Evolutionary conservation across 352 stramenopile species (phyloP), one percentile per base, ranked within the genome.

Genomic region (Blastocystis sp.): DNA sequence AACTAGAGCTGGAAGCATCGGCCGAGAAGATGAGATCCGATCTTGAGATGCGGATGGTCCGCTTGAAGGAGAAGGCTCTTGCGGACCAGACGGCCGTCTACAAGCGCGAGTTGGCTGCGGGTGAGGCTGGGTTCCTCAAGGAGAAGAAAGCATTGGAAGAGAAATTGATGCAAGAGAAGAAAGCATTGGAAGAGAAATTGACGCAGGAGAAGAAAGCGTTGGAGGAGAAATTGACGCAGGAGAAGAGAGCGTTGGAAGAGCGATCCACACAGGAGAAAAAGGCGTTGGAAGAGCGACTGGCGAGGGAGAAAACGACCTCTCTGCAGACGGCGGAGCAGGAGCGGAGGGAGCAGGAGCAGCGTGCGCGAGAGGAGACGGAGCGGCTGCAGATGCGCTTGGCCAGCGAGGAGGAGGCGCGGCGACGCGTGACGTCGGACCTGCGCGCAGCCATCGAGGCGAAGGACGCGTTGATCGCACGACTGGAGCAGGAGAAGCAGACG

Each of bases 21-120:
- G 73, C 73, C 20, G 47, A 84, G 29, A 68, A 66, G 47, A 8
- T 15, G 50, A 47, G 47, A 37, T n/a, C 20, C 18, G 43, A 8
- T 37, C 50, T 84, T 45, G 73, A 84, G 53, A 84, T 66, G 47
- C 43, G 18, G 29, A 66, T 84, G 56, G 47, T 64, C 23, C 54
- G 55, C 3, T 13, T 41, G 18, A 84, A 84, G 50, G 73, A 84
- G 39, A 34, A 47, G 18, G 73, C 53, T 1, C n/a, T 66, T 0
- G 29, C 50, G 2, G 70, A 80, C 13, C 70, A 80, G 43, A 37
- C 41, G 13, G n/a, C 23, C 2, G 70, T 80, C 34, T 80, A 64
- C 45, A 26, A 80, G 55, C 7, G 47, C 11, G 73, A 66, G 53
- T 23, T 66, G 73, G 47, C 34, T 11, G 55, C 59, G 73, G 39